Conservation (phyloP, 257 asterid species). For the Ilex aquifolium region DNA sequence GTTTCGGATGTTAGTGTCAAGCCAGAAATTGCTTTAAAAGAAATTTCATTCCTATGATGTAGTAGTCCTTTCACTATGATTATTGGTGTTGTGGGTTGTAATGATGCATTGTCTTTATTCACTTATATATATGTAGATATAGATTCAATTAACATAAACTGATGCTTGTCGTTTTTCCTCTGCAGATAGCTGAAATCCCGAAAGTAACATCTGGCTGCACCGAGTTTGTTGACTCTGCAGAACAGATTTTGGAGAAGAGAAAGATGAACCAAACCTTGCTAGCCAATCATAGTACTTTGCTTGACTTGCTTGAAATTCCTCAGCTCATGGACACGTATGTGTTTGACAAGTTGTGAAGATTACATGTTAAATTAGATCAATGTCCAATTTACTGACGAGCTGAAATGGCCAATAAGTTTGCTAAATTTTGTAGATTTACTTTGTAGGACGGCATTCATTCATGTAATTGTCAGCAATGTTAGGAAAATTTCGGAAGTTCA, state of each 20-base stretch:
- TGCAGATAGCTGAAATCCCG: conserved; percentile 90
- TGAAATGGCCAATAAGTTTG: conserved; percentile 4
- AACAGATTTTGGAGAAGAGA: conserved; percentile 86
- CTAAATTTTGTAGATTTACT: not conserved
- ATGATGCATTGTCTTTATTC: too few relatives aligned
- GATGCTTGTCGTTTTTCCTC: conserved; percentile 17
- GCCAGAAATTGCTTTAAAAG: too few relatives aligned
- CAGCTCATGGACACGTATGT: conserved; percentile 99
- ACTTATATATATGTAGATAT: too few relatives aligned
- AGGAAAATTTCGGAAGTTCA: not conserved
- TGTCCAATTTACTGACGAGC: conserved; percentile 6
- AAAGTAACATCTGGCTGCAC: conserved; percentile 86
- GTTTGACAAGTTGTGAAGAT: conserved; percentile 17
- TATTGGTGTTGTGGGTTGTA: too few relatives aligned
- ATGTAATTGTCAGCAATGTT: not conserved
- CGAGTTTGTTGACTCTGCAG: conserved; percentile 85
- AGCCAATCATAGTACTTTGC: conserved; percentile 86
- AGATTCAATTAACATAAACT: not conserved
- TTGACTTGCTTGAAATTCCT: conserved; percentile 98
- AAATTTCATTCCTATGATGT: too few relatives aligned
- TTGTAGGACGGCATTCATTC: conserved; percentile 2
- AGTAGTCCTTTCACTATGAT: too few relatives aligned
- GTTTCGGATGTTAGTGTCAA: too few relatives aligned
- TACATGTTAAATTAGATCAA: conserved; percentile 1
- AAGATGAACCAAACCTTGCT: conserved; percentile 86